Evolutionary conservation across 805 yeast species (phyloP).

Genomic region (Metschnikowia kofuensis): DNA sequence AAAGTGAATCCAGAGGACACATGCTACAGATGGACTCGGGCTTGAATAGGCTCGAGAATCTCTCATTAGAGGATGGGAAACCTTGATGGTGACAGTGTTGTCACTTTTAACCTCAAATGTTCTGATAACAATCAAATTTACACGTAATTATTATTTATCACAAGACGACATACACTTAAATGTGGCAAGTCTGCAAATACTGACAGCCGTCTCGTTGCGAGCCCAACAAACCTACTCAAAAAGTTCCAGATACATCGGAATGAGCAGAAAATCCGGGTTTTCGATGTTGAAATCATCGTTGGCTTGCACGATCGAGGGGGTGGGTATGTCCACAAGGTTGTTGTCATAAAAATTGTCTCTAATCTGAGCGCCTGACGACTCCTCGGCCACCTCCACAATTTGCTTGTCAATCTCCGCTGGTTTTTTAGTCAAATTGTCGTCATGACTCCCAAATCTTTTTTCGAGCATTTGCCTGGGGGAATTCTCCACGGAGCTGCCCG

Average conservation of each 20-base stretch:
- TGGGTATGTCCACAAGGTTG: neutral
- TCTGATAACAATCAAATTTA: too few species aligned
- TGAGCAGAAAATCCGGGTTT: conserved; percentile 5
- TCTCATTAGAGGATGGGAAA: conserved; percentile 19
- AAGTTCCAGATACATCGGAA: conserved; percentile 17
- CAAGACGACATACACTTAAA: too few species aligned
- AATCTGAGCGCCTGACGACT: neutral
- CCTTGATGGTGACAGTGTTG: neutral
- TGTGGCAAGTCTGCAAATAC: too few species aligned
- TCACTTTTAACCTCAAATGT: too few species aligned
- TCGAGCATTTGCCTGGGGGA: conserved; percentile 6
- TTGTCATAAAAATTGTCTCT: neutral
- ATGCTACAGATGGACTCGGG: conserved; percentile 30
- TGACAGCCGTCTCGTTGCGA: neutral
- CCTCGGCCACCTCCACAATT: conserved; percentile 15
- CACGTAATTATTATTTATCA: too few species aligned
- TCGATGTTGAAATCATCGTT: conserved; percentile 7
- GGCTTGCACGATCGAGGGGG: neutral
- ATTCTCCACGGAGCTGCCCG: conserved; percentile 7
- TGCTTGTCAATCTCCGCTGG: conserved; percentile 3
- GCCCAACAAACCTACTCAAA: conserved; percentile 3
- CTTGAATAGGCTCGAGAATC: conserved; percentile 29
- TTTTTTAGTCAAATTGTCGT: conserved; percentile 1
- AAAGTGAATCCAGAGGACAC: conserved; percentile 16
- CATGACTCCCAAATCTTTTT: neutral